phyloP scores from a whole-genome alignment of 345 rosid genomes.

The Mangifera indica region DNA sequence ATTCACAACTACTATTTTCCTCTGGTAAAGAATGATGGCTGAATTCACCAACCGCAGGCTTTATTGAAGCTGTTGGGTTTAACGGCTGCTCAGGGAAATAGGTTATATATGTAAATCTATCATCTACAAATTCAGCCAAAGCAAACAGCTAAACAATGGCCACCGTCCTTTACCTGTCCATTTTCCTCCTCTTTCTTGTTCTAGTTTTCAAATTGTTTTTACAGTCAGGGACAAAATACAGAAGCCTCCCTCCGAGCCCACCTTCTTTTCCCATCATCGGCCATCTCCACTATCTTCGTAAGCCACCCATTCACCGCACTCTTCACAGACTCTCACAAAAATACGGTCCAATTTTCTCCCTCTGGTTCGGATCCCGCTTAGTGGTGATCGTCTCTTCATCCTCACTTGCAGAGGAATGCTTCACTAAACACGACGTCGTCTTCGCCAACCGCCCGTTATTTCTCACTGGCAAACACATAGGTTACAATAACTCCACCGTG shows the following conservation, averaged over 20 bases:
- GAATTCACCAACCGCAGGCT: too few species aligned
- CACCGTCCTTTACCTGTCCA: not conserved
- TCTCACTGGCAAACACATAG: conserved; percentile 19
- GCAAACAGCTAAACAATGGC: not conserved
- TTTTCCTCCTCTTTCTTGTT: not conserved
- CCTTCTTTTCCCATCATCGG: conserved; percentile 35
- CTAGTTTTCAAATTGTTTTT: conserved; percentile 13
- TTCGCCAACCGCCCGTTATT: conserved; percentile 35
- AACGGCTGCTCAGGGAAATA: too few species aligned
- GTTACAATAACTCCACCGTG: conserved; percentile 29
- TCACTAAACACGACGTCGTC: conserved; percentile 30
- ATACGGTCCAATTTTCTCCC: conserved; percentile 34
- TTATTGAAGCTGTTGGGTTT: too few species aligned
- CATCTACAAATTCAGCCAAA: not conserved
- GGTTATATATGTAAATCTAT: too few species aligned
- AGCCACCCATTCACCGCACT: conserved; percentile 27
- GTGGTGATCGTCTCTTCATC: conserved; percentile 29
- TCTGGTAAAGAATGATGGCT: too few species aligned
- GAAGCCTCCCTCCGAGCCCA: conserved; percentile 37
- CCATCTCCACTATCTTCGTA: conserved; percentile 32
- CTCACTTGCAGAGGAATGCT: conserved; percentile 28
- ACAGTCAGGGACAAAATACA: not conserved
- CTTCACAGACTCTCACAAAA: conserved; percentile 23
- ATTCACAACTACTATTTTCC: too few species aligned
- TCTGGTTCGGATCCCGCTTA: conserved; percentile 27